Base-by-base conservation (phyloP, 768 basidiomycete genomes). In the Amanita jacksonii region DNA sequence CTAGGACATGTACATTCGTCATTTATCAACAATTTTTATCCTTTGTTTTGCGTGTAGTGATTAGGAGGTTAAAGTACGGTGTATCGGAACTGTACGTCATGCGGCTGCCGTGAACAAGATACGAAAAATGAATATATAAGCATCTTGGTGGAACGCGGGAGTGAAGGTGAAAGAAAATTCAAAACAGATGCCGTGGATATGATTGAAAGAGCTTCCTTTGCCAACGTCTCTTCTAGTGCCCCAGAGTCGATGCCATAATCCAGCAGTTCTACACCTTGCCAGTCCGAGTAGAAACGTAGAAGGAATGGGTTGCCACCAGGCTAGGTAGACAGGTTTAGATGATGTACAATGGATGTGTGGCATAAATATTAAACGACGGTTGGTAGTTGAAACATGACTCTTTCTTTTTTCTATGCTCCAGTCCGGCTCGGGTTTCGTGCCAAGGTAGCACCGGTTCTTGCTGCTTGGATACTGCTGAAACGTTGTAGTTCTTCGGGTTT, bases 401-500 rank as follows among this genome's bases (percentile, higher is more conserved):
- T 32, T 45, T 38, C 44, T 45, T 38, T 44, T 43, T 30, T 34
- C 44, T 45, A 47, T 40, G 46, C 45, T 8, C 69, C 67, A 41
- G 80, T 80, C 48, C 77, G 67, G 57, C 76, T 79, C 16, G 85
- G 85, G 64, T 87, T 77, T 54, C 85, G 75, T 22, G 85, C 85
- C 47, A 92, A 72, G 10, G 79, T 79, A 39, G 74, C 73, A 31
- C 90, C 88, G n/a, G 79, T 75, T 27, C 79, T 71, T 39, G 79
- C 76, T 4, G 88, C 85, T 64, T 91, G 88, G 61, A 90, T 87
- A 51, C 78, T 81, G 63, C 77, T 81, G 75, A 93, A 89, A 54
- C 89, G 73, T 52, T 82, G 79, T 51, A 92, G 66, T 62, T 92
- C 89, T 62, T 86, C 84, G 15, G 85, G 80, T 68, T 82, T 85